Conservation (phyloP, 176 grass and related monocot species). For the Aegilops umbellulata region DNA sequence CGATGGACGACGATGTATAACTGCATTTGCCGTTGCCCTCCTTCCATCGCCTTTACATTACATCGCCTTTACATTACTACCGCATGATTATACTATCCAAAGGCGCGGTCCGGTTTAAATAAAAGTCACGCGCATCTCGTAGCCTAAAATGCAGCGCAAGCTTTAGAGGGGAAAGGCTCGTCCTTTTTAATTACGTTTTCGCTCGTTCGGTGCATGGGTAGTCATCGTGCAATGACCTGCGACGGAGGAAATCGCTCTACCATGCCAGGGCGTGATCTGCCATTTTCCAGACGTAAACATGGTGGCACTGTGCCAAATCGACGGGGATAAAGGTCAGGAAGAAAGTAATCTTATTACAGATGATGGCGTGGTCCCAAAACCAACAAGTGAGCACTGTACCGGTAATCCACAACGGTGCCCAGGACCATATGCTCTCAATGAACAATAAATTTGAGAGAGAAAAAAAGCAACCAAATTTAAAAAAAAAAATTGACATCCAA, state of each 20-base stretch:
- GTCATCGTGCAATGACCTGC: not conserved
- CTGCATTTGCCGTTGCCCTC: not conserved
- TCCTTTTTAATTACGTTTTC: not conserved
- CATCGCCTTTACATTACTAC: no score
- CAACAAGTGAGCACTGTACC: not conserved
- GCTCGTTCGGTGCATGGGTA: not conserved
- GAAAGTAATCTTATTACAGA: not conserved
- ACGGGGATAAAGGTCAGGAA: not conserved
- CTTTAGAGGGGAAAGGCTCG: not conserved
- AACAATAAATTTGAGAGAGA: no score
- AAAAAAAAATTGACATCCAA: no score
- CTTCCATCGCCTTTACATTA: not conserved
- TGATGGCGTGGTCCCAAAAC: constrained; percentile 7
- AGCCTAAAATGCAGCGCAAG: not conserved
- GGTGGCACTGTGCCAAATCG: not conserved
- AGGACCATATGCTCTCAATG: no score
- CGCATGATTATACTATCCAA: not conserved
- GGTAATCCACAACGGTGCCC: no score
- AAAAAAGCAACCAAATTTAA: no score
- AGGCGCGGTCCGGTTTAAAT: not conserved
- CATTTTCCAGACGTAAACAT: not conserved
- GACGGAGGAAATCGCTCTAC: not conserved
- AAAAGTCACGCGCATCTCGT: not conserved
- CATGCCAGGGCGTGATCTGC: not conserved
- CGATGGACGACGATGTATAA: not conserved